Conservation (phyloP, 2,329 filamentous ascomycete species). For the Cladosporium sp. region DNA sequence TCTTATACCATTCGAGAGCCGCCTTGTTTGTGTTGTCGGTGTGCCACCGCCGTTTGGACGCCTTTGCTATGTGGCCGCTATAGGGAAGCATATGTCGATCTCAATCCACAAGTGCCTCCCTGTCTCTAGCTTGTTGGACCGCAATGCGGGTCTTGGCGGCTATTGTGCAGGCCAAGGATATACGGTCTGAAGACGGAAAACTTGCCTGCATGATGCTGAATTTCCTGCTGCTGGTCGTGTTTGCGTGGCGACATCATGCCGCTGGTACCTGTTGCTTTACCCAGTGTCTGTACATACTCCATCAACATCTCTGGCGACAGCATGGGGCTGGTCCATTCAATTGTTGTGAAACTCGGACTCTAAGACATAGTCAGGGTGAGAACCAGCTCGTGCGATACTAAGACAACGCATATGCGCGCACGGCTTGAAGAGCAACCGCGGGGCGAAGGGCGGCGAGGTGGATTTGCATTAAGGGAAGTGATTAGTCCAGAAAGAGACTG, state of each 20-base stretch:
- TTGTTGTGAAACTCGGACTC: not conserved
- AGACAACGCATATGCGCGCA: conserved; percentile 1
- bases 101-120: conserved; percentile 4
- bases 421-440: conserved; percentile 7
- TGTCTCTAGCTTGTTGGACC: conserved; percentile 6
- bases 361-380: not conserved
- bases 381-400: not conserved
- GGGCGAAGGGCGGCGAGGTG: not conserved
- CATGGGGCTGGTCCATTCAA: too few relatives aligned
- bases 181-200: not conserved
- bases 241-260: too few relatives aligned
- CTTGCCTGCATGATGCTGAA: not conserved
- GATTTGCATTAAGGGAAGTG: not conserved
- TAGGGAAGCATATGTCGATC: conserved; percentile 9
- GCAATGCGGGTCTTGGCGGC: conserved; percentile 1
- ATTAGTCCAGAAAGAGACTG: not conserved
- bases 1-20: conserved; percentile 5
- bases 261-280: too few relatives aligned
- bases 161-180: not conserved
- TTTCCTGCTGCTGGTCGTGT: not conserved
- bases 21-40: conserved; percentile 6
- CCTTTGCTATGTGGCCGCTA: not conserved
- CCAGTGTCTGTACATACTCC: too few relatives aligned
- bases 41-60: conserved; percentile 9
- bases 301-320: too few relatives aligned